Base-by-base conservation (phyloP, 78 protist genomes). In the Tieghemostelium lacteum region DNA sequence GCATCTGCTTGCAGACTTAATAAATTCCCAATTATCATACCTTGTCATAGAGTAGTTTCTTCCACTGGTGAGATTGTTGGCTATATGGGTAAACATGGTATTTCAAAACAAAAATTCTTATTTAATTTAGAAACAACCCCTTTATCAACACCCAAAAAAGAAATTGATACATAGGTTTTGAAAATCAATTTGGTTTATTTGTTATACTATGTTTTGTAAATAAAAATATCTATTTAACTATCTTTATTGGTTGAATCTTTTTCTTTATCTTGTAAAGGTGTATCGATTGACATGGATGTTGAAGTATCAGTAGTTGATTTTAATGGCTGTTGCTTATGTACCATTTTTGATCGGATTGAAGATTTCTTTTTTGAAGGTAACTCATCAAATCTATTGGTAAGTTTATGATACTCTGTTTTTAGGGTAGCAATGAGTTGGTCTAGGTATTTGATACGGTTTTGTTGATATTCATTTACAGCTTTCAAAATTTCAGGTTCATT, bases 1-100 rank as follows among this genome's bases (percentile, higher is more conserved):
- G 89, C 89, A n/a, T 28, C 76, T 1, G 75, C 76, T 20, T 80
- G 88, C 40, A 12, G 88, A 17, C 55, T 80, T 20, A 80, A 80
- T 57, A 49, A 55, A 3, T 67, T 39, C 29, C 52, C 74, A 37
- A 4, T 80, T 2, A 80, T 80, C 3, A 52, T 80, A 0, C 88
- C 89, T 0, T 83, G 89, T 57, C 89, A 83, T 58, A 52, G 89
- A 8, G 54, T 83, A 1, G 75, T 83, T 0, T 69, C 78, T 1
- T 57, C 67, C 4, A 8, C 0, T 19, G 89, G 89, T 2, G 37
- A 37, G 0, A 77, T 83, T 10, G 54, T 83, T 60, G 89, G 89
- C 0, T 83, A 55, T 22, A 69, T 58, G 4, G 89, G 89, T 5
- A 83, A 80, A 42, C 50, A 73, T 24, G 89, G 89, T 12, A 83